These are phyloP conservation scores for Daldinia concentrica DNA, from an alignment of 495 filamentous ascomycete genomes.

Conservation along the genomic window DNA sequence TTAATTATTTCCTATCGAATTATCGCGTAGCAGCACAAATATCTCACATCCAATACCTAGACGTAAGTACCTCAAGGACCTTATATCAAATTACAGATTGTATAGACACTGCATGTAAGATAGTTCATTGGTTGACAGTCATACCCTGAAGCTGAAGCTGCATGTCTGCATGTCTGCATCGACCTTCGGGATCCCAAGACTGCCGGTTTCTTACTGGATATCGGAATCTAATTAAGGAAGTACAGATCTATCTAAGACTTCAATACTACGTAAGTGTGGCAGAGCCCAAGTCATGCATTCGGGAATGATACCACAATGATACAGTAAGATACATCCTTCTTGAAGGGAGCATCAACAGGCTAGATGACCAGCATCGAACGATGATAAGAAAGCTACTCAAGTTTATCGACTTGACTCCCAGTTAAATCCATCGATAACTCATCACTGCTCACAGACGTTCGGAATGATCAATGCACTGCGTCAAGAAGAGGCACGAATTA, in stretches of 20 bases:
- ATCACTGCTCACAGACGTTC: not conserved
- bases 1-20: not conserved
- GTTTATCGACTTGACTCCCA: not conserved
- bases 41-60: no score
- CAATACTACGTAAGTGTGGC: constrained; percentile 32
- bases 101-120: not conserved
- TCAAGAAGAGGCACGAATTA: constrained; percentile 9
- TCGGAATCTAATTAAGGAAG: constrained; percentile 32
- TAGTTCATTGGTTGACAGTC: not conserved
- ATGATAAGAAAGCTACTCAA: constrained; percentile 13
- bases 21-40: no score
- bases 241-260: constrained; percentile 31
- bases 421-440: not conserved
- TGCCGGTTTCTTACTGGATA: constrained; percentile 24
- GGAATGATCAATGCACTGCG: constrained; percentile 8
- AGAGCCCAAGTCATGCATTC: constrained; percentile 15
- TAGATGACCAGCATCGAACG: not conserved
- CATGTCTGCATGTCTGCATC: not conserved
- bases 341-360: not conserved
- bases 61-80: not conserved
- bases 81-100: not conserved
- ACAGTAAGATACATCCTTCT: constrained; percentile 28
- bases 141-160: not conserved
- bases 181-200: constrained; percentile 21
- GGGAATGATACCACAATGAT: constrained; percentile 4